phyloP scores from a whole-genome alignment of 345 rosid genomes.

The Pistacia atlantica region DNA sequence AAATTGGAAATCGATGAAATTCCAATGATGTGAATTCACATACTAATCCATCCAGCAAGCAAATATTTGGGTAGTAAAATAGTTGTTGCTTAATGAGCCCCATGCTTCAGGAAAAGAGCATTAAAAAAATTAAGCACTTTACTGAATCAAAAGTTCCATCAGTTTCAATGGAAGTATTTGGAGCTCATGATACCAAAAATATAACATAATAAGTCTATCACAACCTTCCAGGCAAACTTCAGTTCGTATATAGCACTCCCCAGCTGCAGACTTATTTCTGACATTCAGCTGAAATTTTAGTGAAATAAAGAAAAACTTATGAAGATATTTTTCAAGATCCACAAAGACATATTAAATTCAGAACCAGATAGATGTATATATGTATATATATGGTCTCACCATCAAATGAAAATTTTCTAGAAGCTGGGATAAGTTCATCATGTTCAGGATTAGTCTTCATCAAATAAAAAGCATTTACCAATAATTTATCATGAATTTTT shows the following conservation, averaged over 20 bases:
- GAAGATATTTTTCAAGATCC: conserved; percentile 11
- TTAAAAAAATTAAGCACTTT: conserved; percentile 10
- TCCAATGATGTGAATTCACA: neutral
- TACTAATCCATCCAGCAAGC: conserved; percentile 6
- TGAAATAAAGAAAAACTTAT: conserved; percentile 21
- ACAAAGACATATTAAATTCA: conserved; percentile 10
- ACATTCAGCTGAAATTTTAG: conserved; percentile 74
- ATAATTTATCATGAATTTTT: neutral
- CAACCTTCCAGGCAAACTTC: conserved; percentile 96
- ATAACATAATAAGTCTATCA: conserved; percentile 14
- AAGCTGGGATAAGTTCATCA: neutral
- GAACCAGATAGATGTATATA: neutral
- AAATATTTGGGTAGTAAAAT: neutral
- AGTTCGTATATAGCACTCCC: conserved; percentile 86
- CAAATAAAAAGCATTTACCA: conserved; percentile 1
- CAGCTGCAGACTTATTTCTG: conserved; percentile 94
- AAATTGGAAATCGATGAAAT: neutral
- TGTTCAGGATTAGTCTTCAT: neutral
- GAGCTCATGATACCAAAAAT: conserved; percentile 12
- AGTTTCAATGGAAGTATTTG: neutral
- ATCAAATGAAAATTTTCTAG: neutral
- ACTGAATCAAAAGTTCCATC: neutral
- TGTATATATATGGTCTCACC: neutral
- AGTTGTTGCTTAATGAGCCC: conserved; percentile 14
- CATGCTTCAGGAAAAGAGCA: conserved; percentile 9